Evolutionary conservation across 202 grass and related monocot genomes (phyloP), one percentile per base, ranked within the genome.

Genomic region (Alloteropsis angusta): DNA sequence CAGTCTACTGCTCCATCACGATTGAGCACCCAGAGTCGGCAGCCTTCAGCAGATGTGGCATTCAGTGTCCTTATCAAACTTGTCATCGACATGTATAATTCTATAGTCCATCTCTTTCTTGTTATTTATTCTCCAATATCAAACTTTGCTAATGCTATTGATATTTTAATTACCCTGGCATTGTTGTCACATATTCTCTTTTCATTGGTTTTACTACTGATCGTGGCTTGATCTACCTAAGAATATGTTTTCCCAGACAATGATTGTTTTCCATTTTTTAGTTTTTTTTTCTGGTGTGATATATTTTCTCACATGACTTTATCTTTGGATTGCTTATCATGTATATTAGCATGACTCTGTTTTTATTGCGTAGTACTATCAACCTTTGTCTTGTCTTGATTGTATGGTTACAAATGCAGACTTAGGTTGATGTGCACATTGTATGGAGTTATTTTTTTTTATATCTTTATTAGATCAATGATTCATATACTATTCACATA

Each of bases 31-130:
- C 89, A 93, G 64, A 83, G 41, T 55, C 85, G 89, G 44, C 96
- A 99, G 81, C 96, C 92, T 82, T 88, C 87, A 85, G 80, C 83
- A 18, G 90, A 99, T 76, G 92, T 99, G 80, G 92, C 96, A 64
- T 92, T 95, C 73, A 99, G 96, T 80, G 96, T 99, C 85, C 87
- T 99, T 42, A 95, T 99, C 82, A 99, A 99, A 62, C 96, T 99
- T 87, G 90, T 99, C 63, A 93, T 99, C 12, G 96, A 99, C 71
- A 99, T 99, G 96, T 99, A 98, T 85, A 62, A 82, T 69, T 53
- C 55, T 76, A 65, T 52, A 37, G 61, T 39, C 18, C 45, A 50
- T 75, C 68, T 35, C 10, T 85, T 85, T 79, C 36, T 72, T 75
- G 34, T 84, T 48, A 55, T 88, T 74, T 68, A 30, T 74, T 64